Evolutionary conservation across 495 filamentous ascomycete genomes (phyloP), one percentile per base, ranked within the genome.

Genomic region (Penicillium bialowiezense): DNA sequence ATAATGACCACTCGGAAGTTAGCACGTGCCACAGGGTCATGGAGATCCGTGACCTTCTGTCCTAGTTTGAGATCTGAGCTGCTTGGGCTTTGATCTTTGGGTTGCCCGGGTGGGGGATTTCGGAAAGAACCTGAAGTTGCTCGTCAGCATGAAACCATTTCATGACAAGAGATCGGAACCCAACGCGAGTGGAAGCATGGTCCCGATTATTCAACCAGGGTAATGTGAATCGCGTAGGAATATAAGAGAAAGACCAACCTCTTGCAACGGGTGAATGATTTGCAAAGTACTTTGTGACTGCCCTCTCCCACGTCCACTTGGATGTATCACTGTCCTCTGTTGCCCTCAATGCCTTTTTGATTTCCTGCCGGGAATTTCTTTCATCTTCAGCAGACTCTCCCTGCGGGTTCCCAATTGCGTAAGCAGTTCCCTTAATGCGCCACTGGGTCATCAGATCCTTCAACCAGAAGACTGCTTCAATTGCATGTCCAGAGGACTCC

Each of bases 1-100:
- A 97, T 86, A 9, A 95, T 81, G 17, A 92, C 83, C 2, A 97
- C 87, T 14, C 93, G 72, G 64, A 96, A 96, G 60, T 97, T 91
- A 51, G 56, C 68, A 49, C 91, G 73, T 9, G 90, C 89, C 41
- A 86, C 64, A 3, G 64, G 58, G 58, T 91, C 86, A 33, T 87
- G 62, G 24, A 91, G 65, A 60, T 89, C 83, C 17, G 73, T 69
- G 2, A 93, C 82, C 63, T 79, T 81, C 68, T 85, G 80, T 2
- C 87, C 90, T 7, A 89, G 66, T 46, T 69, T 62, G 20, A 85
- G 69, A 5, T 76, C 65, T 19, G 74, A 62, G 41, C 82, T 73
- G 5, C 53, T 63, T 0, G 75, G 75, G 13, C 51, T 52, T 35
- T 73, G 60, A 41, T 68, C 76, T 41, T 76, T 64, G 15, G 82